phyloP scores from a whole-genome alignment of 805 yeast genomes.

The Ogataea sp. region DNA sequence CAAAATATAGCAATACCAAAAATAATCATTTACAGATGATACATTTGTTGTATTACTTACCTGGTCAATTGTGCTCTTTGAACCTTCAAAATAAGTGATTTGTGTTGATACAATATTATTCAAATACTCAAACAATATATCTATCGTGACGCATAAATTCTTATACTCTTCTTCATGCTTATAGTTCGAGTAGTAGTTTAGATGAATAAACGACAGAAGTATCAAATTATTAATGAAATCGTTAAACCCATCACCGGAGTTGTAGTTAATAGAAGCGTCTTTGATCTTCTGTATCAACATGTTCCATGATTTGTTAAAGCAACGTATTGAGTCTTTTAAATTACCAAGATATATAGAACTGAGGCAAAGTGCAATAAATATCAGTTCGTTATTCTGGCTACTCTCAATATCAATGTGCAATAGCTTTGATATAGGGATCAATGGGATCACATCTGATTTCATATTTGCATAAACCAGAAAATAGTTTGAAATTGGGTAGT shows the following conservation, averaged over 20 bases:
- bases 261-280: slow-evolving; percentile 21
- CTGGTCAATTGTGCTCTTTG: background rate
- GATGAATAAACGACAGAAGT: slow-evolving; percentile 33
- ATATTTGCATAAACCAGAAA: slow-evolving; percentile 14
- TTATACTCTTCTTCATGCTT: slow-evolving; percentile 7
- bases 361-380: slow-evolving; percentile 36
- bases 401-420: slow-evolving; percentile 7
- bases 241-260: slow-evolving; percentile 19
- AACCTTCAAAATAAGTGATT: slow-evolving; percentile 22
- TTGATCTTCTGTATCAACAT: slow-evolving; percentile 22
- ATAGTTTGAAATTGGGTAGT: slow-evolving; percentile 18
- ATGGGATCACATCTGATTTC: slow-evolving; percentile 10
- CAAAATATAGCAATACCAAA: slow-evolving; percentile 42
- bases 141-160: slow-evolving; percentile 27
- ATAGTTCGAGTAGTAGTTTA: slow-evolving; percentile 29
- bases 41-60: slow-evolving; percentile 8
- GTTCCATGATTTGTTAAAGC: slow-evolving; percentile 38
- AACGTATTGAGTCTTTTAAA: slow-evolving; percentile 25
- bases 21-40: slow-evolving; percentile 11
- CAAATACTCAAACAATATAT: slow-evolving; percentile 39
- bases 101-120: slow-evolving; percentile 39
- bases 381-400: slow-evolving; percentile 29
- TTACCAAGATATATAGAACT: slow-evolving; percentile 33
- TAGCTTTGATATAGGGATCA: slow-evolving; percentile 9
- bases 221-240: slow-evolving; percentile 40